Percentiles rank a stretch among this genome's conserved stretches.
Conservation (phyloP, 2,329 filamentous ascomycete genomes). For the Lecanicillium sp. region DNA sequence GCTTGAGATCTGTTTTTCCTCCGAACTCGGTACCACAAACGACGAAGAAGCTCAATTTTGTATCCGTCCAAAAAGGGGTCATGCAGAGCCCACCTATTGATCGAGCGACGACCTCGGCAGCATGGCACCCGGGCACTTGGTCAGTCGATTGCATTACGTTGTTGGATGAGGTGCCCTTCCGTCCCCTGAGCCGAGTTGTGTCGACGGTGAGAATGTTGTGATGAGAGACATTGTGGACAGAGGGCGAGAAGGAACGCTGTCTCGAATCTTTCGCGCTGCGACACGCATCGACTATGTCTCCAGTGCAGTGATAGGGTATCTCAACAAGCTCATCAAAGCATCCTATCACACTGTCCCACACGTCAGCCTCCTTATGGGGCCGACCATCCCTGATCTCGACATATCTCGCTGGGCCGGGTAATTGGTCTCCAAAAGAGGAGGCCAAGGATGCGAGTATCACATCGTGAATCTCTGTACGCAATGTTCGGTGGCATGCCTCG, state of each 20-base stretch:
- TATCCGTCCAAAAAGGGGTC: constrained; percentile 7
- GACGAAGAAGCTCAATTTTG: constrained; percentile 7
- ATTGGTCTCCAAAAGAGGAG: constrained; percentile 8
- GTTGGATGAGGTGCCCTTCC: constrained; percentile 1
- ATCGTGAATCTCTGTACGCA: constrained; percentile 8
- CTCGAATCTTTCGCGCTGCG: constrained; percentile 10
- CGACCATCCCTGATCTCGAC: constrained; percentile 12
- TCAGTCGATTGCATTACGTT: constrained; percentile 1
- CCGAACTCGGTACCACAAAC: constrained; percentile 7
- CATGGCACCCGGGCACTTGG: not conserved
- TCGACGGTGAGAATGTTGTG: constrained; percentile 6
- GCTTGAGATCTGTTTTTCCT: not conserved
- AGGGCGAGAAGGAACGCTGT: constrained; percentile 1
- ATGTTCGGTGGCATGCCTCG: constrained; percentile 5
- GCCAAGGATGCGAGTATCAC: constrained; percentile 5
- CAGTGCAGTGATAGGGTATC: constrained; percentile 10
- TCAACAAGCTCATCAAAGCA: constrained; percentile 12
- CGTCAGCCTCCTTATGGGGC: not conserved
- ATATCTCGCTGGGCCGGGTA: not conserved
- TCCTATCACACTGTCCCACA: constrained; percentile 9
- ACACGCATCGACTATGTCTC: not conserved
- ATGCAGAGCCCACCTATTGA: constrained; percentile 7
- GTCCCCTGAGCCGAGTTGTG: not conserved
- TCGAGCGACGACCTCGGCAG: constrained; percentile 1
- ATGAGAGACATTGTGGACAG: not conserved